Evolutionary conservation across 169 alveolate genomes (phyloP).

Genomic region (Plasmodium yoelii): DNA sequence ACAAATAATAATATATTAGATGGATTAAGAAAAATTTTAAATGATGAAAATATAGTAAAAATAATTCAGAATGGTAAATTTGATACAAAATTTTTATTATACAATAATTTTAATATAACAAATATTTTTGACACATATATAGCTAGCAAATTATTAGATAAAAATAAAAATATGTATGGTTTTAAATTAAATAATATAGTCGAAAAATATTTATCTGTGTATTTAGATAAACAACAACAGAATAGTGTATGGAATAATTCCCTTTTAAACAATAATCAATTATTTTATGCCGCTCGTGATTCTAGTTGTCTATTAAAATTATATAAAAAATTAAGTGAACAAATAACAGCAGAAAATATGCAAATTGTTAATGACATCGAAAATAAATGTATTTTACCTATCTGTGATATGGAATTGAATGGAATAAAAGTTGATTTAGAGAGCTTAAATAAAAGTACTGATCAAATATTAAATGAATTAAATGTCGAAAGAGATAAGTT

Average conservation of each 20-base stretch:
- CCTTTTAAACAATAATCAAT: constrained; percentile 84
- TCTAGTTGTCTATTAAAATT: constrained; percentile 88
- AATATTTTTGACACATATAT: constrained; percentile 88
- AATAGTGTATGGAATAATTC: constrained; percentile 86
- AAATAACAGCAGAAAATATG: constrained; percentile 80
- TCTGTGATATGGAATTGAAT: constrained; percentile 88
- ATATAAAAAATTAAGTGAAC: constrained; percentile 81
- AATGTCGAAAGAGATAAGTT: constrained; percentile 75
- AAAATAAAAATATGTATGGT: constrained; percentile 83
- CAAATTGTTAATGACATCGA: constrained; percentile 85
- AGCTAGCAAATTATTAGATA: constrained; percentile 85
- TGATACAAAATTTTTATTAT: constrained; percentile 84
- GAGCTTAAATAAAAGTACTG: constrained; percentile 80
- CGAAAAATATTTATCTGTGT: constrained; percentile 84
- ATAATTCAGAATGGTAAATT: constrained; percentile 90
- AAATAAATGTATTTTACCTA: constrained; percentile 86
- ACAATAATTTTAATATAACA: constrained; percentile 69
- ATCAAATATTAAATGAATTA: constrained; percentile 81
- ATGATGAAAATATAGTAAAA: constrained; percentile 76
- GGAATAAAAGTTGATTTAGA: constrained; percentile 86
- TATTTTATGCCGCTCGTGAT: constrained; percentile 89
- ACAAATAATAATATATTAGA: constrained; percentile 58
- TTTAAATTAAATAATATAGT: constrained; percentile 85
- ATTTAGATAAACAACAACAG: constrained; percentile 88
- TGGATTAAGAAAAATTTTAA: constrained; percentile 77